Conservation (phyloP, 2,329 filamentous ascomycete species). For the Ceratocystis colombiana region DNA sequence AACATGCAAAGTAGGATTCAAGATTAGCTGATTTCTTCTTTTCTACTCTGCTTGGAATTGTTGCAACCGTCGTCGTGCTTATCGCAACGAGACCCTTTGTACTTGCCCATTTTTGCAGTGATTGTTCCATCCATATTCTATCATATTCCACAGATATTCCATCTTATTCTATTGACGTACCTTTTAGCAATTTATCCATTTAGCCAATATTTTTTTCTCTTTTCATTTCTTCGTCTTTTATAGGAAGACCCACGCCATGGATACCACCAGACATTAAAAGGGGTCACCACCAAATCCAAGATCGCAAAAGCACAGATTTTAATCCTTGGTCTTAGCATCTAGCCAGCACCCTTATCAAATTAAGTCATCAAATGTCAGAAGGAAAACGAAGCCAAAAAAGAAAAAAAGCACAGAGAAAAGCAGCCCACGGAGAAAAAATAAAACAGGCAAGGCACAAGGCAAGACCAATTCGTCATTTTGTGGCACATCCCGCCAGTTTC, state of each 20-base stretch:
- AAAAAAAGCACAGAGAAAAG: not conserved
- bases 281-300: not conserved
- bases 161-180: not conserved
- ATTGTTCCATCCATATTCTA: not conserved
- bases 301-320: not conserved
- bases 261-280: slow-evolving; percentile 3
- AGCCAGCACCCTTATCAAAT: not conserved
- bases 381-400: not conserved
- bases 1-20: not conserved
- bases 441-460: slow-evolving; percentile 2
- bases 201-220: too few relatives aligned
- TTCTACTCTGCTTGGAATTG: not conserved
- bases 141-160: slow-evolving; percentile 2
- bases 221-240: not conserved
- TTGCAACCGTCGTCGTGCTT: not conserved
- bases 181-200: too few relatives aligned
- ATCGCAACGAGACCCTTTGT: not conserved
- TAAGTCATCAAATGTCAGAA: not conserved
- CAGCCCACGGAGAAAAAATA: slow-evolving; percentile 16
- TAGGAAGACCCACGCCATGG: not conserved
- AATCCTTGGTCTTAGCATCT: slow-evolving; percentile 23
- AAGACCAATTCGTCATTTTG: slow-evolving; percentile 1
- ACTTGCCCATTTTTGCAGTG: not conserved
- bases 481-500: not conserved
- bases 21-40: not conserved